These are phyloP conservation scores for Trypanosoma vivax DNA, from an alignment of 208 protist species.

Conservation along the genomic window DNA sequence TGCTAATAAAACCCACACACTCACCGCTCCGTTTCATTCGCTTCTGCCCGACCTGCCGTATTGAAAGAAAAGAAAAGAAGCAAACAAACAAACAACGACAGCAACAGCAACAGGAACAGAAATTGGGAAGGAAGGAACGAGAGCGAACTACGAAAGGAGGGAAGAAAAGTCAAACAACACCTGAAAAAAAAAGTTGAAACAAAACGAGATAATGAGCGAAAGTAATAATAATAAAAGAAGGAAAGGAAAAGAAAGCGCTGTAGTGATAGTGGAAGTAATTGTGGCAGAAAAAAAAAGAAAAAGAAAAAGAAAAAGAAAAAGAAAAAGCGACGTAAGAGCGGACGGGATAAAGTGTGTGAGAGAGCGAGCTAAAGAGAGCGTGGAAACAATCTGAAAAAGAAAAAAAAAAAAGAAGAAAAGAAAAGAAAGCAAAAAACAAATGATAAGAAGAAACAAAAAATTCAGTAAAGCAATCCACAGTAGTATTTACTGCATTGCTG, in stretches of 20 bases:
- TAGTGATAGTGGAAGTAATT: neutral
- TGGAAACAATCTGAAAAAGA: neutral
- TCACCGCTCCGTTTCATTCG: too few relatives aligned
- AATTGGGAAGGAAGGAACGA: neutral
- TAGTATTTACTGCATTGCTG: slow-evolving; percentile 3
- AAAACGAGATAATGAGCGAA: too few relatives aligned
- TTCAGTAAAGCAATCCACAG: neutral
- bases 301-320: neutral
- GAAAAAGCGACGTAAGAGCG: neutral
- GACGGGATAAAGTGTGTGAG: neutral
- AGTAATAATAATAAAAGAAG: too few relatives aligned
- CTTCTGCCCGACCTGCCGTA: too few relatives aligned
- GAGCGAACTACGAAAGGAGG: too few relatives aligned
- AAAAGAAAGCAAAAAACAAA: neutral
- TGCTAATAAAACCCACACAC: too few relatives aligned
- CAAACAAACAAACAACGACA: neutral
- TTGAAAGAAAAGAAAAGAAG: neutral
- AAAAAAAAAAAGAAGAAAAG: neutral
- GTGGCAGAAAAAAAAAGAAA: neutral
- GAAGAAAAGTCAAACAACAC: too few relatives aligned
- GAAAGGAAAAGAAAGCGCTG: neutral
- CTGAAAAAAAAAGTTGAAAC: too few relatives aligned
- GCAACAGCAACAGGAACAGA: neutral
- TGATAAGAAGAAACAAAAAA: neutral
- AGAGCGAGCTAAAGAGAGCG: neutral